phyloP scores from a whole-genome alignment of 73 alveolate species.

The Durusdinium trenchii region DNA sequence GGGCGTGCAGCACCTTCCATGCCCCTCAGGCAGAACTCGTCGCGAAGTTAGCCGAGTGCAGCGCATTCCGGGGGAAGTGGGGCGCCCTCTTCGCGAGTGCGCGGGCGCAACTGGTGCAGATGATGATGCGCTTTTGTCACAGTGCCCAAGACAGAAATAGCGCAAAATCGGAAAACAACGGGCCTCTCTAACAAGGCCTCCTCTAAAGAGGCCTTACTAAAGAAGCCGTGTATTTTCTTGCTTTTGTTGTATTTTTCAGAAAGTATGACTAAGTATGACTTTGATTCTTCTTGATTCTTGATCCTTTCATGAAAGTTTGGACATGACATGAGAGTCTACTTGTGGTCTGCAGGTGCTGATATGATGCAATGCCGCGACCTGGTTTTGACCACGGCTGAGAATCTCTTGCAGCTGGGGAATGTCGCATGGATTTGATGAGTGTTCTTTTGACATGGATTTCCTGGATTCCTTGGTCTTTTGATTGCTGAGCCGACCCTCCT shows the following conservation, averaged over 20 bases:
- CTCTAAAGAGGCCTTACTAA: too few species aligned
- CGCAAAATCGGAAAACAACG: background rate
- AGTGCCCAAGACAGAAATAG: background rate
- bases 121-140: background rate
- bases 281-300: too few species aligned
- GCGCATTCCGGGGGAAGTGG: background rate
- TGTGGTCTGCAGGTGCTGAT: background rate
- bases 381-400: slow-evolving; percentile 30
- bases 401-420: slow-evolving; percentile 53
- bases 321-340: too few species aligned
- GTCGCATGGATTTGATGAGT: background rate
- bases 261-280: too few species aligned
- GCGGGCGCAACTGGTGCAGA: slow-evolving; percentile 53
- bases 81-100: slow-evolving; percentile 65
- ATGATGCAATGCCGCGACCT: slow-evolving; percentile 3
- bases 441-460: background rate
- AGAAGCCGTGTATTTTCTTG: too few species aligned
- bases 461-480: background rate
- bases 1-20: too few species aligned
- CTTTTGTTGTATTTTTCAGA: too few species aligned
- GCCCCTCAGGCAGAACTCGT: slow-evolving; percentile 29
- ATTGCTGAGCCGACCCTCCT: too few species aligned
- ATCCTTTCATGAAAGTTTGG: too few species aligned
- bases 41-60: background rate
- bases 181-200: too few species aligned